Conservation (phyloP, 2,329 filamentous ascomycete genomes). For the Diaporthe ilicicola region DNA sequence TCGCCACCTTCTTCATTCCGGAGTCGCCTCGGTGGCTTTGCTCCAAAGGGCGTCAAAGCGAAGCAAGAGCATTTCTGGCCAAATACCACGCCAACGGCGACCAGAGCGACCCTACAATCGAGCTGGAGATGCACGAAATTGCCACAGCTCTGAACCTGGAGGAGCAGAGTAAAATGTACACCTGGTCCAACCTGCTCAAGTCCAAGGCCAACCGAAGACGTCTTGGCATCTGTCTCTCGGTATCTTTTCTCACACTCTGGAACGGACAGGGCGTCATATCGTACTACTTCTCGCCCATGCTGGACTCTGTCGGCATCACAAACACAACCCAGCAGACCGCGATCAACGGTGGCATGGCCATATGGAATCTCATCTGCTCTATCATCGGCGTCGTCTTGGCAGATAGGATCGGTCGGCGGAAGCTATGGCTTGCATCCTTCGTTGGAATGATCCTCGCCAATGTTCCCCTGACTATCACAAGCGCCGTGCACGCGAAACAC, state of each 20-base stretch:
- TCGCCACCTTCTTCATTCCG: not conserved
- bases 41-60: not conserved
- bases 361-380: conserved; percentile 32
- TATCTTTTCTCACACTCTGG: conserved; percentile 2
- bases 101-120: not conserved
- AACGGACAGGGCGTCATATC: conserved; percentile 22
- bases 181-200: not conserved
- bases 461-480: not conserved
- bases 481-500: not conserved
- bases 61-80: not conserved
- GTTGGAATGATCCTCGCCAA: not conserved
- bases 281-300: conserved; percentile 23
- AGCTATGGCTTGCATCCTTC: conserved; percentile 1
- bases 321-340: conserved; percentile 35
- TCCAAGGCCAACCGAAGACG: conserved; percentile 12
- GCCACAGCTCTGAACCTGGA: not conserved
- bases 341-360: conserved; percentile 43
- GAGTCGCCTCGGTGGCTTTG: conserved; percentile 20
- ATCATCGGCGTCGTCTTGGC: not conserved
- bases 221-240: not conserved
- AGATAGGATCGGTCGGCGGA: conserved; percentile 5
- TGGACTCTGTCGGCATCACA: conserved; percentile 18
- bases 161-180: not conserved
- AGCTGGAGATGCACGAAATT: conserved; percentile 11
- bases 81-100: conserved; percentile 25